Percentiles rank a stretch among this genome's conserved stretches.
Conservation (phyloP, 2,329 filamentous ascomycete genomes). For the Xylariaceae sp. region DNA sequence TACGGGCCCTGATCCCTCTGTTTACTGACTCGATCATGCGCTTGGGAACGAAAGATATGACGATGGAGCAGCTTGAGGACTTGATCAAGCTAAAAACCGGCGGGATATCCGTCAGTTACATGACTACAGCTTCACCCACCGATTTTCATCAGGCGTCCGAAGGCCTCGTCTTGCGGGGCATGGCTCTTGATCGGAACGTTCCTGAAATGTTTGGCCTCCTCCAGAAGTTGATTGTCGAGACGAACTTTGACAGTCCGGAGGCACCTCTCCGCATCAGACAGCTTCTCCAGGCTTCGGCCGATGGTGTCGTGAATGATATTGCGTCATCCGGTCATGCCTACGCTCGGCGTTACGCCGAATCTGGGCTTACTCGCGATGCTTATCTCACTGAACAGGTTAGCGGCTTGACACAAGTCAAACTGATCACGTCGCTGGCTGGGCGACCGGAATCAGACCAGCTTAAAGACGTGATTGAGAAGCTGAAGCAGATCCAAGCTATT, state of each 20-base stretch:
- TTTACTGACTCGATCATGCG: slow-evolving; percentile 93
- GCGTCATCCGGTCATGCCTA: slow-evolving; percentile 86
- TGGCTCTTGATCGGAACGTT: slow-evolving; percentile 83
- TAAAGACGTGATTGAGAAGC: slow-evolving; percentile 69
- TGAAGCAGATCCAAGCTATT: slow-evolving; percentile 78
- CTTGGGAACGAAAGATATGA: slow-evolving; percentile 78
- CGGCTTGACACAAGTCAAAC: slow-evolving; percentile 84
- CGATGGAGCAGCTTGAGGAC: slow-evolving; percentile 93
- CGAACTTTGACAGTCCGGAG: slow-evolving; percentile 79
- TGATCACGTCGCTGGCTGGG: slow-evolving; percentile 72
- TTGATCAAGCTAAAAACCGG: slow-evolving; percentile 94
- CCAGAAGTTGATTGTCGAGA: slow-evolving; percentile 73
- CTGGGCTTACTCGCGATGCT: slow-evolving; percentile 66
- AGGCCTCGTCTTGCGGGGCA: slow-evolving; percentile 78
- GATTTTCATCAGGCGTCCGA: slow-evolving; percentile 68
- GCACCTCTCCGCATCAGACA: slow-evolving; percentile 79
- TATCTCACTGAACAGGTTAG: slow-evolving; percentile 77
- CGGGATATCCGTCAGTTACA: slow-evolving; percentile 78
- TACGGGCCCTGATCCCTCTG: slow-evolving; percentile 77
- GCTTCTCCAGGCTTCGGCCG: slow-evolving; percentile 78
- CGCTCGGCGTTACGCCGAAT: slow-evolving; percentile 77
- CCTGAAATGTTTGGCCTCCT: slow-evolving; percentile 87
- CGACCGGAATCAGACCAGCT: slow-evolving; percentile 65
- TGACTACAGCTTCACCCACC: slow-evolving; percentile 71
- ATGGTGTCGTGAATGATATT: slow-evolving; percentile 86